phyloP scores from a whole-genome alignment of 2,329 filamentous ascomycete genomes.

The Epichloe amarillans region DNA sequence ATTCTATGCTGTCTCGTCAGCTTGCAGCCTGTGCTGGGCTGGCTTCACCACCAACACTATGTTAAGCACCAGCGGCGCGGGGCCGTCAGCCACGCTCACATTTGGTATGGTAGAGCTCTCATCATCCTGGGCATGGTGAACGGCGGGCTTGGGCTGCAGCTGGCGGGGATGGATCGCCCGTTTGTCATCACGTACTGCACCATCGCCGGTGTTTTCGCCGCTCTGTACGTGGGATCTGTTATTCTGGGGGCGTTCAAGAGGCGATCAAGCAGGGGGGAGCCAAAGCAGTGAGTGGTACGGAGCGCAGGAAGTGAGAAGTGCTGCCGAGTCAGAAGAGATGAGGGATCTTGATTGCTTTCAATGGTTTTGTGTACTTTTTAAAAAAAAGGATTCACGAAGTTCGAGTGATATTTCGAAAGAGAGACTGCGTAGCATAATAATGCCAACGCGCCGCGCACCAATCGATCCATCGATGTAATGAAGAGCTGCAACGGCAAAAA shows the following conservation, averaged over 20 bases:
- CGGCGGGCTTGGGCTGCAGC: slow-evolving; percentile 45
- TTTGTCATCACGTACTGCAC: slow-evolving; percentile 43
- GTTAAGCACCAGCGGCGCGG: slow-evolving; percentile 33
- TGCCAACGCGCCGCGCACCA: too few species aligned
- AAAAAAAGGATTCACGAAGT: too few species aligned
- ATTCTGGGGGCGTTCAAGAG: not conserved
- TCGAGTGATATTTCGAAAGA: too few species aligned
- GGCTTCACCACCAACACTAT: slow-evolving; percentile 43
- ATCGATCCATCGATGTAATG: too few species aligned
- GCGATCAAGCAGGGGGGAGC: not conserved
- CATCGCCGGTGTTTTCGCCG: slow-evolving; percentile 34
- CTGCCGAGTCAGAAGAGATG: not conserved
- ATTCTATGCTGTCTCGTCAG: slow-evolving; percentile 39
- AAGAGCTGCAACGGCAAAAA: too few species aligned
- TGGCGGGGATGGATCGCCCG: slow-evolving; percentile 26
- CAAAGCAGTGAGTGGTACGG: not conserved
- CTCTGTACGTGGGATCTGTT: slow-evolving; percentile 25
- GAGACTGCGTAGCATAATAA: too few species aligned
- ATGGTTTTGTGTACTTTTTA: too few species aligned
- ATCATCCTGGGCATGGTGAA: slow-evolving; percentile 49
- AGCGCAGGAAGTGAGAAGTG: slow-evolving; percentile 10
- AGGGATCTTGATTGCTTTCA: not conserved
- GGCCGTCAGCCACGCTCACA: slow-evolving; percentile 40
- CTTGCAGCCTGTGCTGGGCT: slow-evolving; percentile 45
- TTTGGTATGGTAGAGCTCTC: slow-evolving; percentile 48